Base-by-base conservation (phyloP, 768 basidiomycete species). In the Tylopilus sp. region DNA sequence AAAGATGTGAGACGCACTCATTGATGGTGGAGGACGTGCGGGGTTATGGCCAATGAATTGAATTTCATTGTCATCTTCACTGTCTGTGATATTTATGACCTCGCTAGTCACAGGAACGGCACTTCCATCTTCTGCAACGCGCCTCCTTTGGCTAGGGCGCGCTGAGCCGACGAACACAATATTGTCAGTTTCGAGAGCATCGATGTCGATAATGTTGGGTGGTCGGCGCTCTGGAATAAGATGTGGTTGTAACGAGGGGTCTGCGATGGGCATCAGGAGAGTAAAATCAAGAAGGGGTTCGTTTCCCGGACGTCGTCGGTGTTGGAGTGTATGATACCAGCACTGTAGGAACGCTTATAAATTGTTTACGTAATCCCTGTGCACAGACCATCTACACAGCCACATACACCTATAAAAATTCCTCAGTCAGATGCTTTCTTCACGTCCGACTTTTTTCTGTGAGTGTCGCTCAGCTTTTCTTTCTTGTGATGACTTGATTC, bases 401-500 rank as follows among this genome's bases (percentile, higher is more conserved):
- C 64, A 65, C 52, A 70, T 54, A 61, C 5, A 39, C 47, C 11
- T 63, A 68, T 69, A 71, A 69, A 69, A 60, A 59, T 56, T 62
- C 40, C n/a, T 28, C 13, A 3, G 35, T 31, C 39, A 17, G n/a
- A 11, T 43, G 2, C 31, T 39, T 38, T 53, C 39, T 36, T 44
- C 11, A 23, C 15, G n/a, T 52, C 15, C 21, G 12, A 4, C 41
- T 8, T 23, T 26, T n/a, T 28, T 28, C 7, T 40, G 62, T 69
- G 11, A 57, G 65, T 64, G 4, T 42, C 23, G 0, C 12, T 12
- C 33, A 1, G 18, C 25, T 42, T 39, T 39, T 10, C 5, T 28
- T 28, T 47, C 23, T 11, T 40, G 53, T 31, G 84, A 87, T 87
- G 86, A 85, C 80, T 76, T 77, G 76, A 79, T 88, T 88, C 87